Conservation (phyloP, 2,329 filamentous ascomycete genomes). For the Colletotrichum noveboracense region DNA sequence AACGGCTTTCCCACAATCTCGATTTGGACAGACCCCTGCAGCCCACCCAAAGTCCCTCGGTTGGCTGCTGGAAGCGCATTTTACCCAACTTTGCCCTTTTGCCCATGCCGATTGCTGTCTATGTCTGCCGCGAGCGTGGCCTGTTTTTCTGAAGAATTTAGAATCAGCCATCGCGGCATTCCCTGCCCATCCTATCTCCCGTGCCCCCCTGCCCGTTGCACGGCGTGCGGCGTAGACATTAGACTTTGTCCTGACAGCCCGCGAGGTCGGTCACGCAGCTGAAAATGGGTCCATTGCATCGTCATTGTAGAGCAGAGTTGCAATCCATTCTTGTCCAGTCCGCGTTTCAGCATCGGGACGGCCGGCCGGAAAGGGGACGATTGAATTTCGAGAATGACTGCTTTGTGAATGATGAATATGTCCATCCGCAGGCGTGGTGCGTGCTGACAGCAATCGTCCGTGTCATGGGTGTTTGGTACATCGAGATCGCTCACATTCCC, state of each 20-base stretch:
- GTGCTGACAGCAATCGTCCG: neutral
- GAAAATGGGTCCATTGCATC: neutral
- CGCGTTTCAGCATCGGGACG: neutral
- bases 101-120: neutral
- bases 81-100: neutral
- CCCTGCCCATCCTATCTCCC: neutral
- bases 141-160: neutral
- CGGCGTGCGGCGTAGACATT: neutral
- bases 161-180: neutral
- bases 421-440: neutral
- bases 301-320: neutral
- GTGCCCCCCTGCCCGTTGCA: neutral
- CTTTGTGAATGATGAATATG: neutral
- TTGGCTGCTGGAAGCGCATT: neutral
- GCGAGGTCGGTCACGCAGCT: neutral
- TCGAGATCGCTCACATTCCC: conserved; percentile 4
- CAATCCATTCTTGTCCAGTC: neutral
- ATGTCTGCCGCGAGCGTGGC: neutral
- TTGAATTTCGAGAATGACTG: neutral
- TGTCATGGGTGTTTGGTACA: neutral
- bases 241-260: neutral
- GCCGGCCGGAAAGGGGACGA: neutral
- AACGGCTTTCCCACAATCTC: conserved; percentile 11
- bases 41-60: neutral
- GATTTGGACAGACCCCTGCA: conserved; percentile 1